phyloP scores from a whole-genome alignment of 1,284 basidiomycete genomes.

The Trichosporon faecale region DNA sequence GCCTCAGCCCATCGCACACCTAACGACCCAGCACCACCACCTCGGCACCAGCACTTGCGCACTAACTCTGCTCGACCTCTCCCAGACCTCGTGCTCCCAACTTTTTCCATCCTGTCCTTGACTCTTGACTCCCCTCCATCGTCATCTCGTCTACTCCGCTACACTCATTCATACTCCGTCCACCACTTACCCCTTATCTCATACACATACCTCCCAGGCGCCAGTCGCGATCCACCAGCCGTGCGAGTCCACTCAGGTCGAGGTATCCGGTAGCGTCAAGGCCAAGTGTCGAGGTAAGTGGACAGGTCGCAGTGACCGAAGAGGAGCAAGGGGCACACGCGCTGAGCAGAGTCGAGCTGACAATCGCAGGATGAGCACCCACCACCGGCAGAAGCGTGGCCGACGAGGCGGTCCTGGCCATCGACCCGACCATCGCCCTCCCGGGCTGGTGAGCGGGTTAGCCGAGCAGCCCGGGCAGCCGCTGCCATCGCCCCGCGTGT shows the following conservation, averaged over 20 bases:
- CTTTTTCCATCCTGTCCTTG: background rate
- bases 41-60: background rate
- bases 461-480: background rate
- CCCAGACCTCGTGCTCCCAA: background rate
- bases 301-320: no score
- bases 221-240: background rate
- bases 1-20: background rate
- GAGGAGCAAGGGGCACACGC: background rate
- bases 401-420: constrained; percentile 1
- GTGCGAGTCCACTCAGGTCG: background rate
- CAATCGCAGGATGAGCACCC: constrained; percentile 7
- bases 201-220: background rate
- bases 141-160: background rate
- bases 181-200: background rate
- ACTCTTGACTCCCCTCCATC: background rate
- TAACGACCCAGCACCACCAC: background rate
- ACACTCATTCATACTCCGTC: background rate
- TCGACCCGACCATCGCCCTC: background rate
- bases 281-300: background rate
- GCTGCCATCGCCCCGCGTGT: background rate
- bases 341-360: background rate
- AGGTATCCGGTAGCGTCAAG: background rate
- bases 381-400: constrained; percentile 4
- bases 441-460: background rate
- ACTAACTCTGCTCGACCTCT: background rate